A percentile compares a stretch with the other conserved stretches of the same genome.
phyloP scores from a whole-genome alignment of 2,329 filamentous ascomycete genomes.

The Fusarium luffae region DNA sequence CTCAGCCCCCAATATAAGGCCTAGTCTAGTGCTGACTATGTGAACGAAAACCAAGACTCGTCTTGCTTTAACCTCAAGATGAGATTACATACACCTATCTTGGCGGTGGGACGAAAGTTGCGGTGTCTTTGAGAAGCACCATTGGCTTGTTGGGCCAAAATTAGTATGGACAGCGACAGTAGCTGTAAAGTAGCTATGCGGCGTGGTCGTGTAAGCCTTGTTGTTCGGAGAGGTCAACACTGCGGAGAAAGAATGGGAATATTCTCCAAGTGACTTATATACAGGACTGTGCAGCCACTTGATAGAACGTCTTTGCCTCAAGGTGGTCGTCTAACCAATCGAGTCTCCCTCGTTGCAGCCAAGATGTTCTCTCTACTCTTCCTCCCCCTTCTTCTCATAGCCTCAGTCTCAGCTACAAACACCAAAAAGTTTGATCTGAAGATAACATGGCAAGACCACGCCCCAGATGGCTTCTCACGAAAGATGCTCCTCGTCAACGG shows the following conservation, averaged over 20 bases:
- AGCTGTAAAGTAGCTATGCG: not conserved
- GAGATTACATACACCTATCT: not conserved
- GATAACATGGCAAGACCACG: constrained; percentile 53
- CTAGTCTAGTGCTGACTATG: constrained; percentile 23
- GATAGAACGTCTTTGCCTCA: too few relatives aligned
- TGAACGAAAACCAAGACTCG: not conserved
- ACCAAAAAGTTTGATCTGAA: constrained; percentile 45
- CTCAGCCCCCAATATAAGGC: not conserved
- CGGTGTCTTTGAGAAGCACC: not conserved
- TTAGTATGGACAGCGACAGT: not conserved
- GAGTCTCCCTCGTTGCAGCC: not conserved
- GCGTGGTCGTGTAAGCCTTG: constrained; percentile 10
- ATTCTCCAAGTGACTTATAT: constrained; percentile 16
- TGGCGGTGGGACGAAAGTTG: not conserved
- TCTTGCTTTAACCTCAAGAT: not conserved
- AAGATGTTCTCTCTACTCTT: constrained; percentile 22
- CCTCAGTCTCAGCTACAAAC: constrained; percentile 14
- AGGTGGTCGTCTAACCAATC: not conserved
- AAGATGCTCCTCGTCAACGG: constrained; percentile 66
- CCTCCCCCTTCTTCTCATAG: constrained; percentile 19
- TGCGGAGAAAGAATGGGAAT: not conserved
- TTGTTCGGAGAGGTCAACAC: not conserved
- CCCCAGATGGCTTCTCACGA: constrained; percentile 58
- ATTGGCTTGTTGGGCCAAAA: constrained; percentile 3
- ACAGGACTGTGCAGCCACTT: not conserved